Percentiles rank a stretch among this genome's conserved stretches.
These are phyloP conservation scores for Auricularia sp. DNA, from an alignment of 768 basidiomycete species.

Conservation along the genomic window DNA sequence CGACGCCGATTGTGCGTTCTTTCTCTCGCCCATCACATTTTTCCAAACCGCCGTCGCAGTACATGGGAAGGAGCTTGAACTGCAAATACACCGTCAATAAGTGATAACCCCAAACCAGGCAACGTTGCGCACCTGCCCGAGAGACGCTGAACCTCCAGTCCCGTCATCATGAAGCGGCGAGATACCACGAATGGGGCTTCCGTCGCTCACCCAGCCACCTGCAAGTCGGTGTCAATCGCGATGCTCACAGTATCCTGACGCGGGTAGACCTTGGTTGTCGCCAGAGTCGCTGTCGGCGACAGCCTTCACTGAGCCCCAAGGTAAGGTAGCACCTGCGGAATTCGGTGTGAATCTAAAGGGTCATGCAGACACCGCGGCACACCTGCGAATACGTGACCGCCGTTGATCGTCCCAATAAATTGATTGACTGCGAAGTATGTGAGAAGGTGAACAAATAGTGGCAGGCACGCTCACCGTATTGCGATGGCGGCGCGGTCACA, in stretches of 20 bases:
- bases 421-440: slow-evolving; percentile 30
- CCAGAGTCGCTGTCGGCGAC: slow-evolving; percentile 8
- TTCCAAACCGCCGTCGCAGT: neutral
- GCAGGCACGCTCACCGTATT: neutral
- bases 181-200: slow-evolving; percentile 7
- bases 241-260: neutral
- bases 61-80: neutral
- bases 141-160: slow-evolving; percentile 9
- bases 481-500: neutral
- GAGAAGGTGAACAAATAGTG: neutral
- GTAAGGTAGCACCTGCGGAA: slow-evolving; percentile 14
- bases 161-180: slow-evolving; percentile 12
- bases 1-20: neutral
- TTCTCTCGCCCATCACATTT: neutral
- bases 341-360: too few species aligned
- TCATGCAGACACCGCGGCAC: too few species aligned
- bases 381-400: slow-evolving; percentile 58
- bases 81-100: neutral
- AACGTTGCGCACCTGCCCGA: slow-evolving; percentile 3
- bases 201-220: slow-evolving; percentile 10
- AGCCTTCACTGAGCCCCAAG: slow-evolving; percentile 5
- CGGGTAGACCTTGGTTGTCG: slow-evolving; percentile 7
- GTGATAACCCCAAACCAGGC: neutral
- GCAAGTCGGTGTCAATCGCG: neutral
- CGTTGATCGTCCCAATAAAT: slow-evolving; percentile 56